Base-by-base conservation (phyloP, 1,284 basidiomycete genomes). In the Ustilago vetiveriae region DNA sequence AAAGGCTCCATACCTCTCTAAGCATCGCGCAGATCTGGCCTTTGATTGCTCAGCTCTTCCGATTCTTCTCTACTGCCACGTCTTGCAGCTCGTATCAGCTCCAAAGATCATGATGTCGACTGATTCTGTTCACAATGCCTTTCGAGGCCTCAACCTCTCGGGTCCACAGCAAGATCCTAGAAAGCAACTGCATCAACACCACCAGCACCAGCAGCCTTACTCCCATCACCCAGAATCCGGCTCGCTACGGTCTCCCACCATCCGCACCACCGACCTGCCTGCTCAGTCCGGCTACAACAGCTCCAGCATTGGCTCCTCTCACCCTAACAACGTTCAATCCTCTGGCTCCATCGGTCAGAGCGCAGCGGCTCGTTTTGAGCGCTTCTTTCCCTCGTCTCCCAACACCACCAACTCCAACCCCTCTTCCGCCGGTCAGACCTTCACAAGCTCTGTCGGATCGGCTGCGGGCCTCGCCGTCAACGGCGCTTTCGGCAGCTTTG, bases 321-420 rank as follows among this genome's bases (percentile, higher is more conserved):
- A 47, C n/a, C 33, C 36, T 8, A 14, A 19, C 46, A 32, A 38
- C 33, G 19, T 52, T 43, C 60, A 52, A 4, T 56, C 54, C 16
- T 36, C 48, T 17, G 42, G 13, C 40, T 55, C 63, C 24, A 14
- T 54, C 19, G 51, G 50, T 16, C 67, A 76, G 14, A 74, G 69
- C 21, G 76, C 75, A 9, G 72, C 76, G 10, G 73, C 76, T 17
- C 57, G 76, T 13, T 78, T 78, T 36, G 76, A 78, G 44, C 70
- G 76, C 29, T 77, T 78, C 60, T 78, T 78, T 43, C 63, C 59
- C 27, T 59, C 69, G 27, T 62, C 69, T 11, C 57, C 65, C 49
- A 50, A 50, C 22, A 43, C 55, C 27, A 39, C 63, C 40, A 22
- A 46, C 23, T 60, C 59, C 37, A 58, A 63, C 30, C 52, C 64